A percentile compares a stretch with the other conserved stretches of the same genome.
Conservation (phyloP, 1,139 yeast genomes). For the Debaryomyces udenii region DNA sequence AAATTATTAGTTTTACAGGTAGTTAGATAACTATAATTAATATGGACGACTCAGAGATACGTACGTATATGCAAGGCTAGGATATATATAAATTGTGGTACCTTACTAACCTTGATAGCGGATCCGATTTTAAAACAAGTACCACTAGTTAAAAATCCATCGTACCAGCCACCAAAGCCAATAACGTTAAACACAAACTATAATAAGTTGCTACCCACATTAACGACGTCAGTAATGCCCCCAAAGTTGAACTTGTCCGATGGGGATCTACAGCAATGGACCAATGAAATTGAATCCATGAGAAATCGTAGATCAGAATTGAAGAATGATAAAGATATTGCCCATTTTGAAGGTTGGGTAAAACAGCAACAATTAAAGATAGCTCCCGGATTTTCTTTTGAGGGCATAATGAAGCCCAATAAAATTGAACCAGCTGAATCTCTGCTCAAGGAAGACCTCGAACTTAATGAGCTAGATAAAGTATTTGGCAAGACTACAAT, state of each 20-base stretch:
- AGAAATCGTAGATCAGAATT: constrained; percentile 17
- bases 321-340: constrained; percentile 18
- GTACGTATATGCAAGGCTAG: constrained; percentile 17
- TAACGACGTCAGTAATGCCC: constrained; percentile 39
- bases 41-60: constrained; percentile 26
- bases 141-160: constrained; percentile 61
- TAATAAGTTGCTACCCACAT: constrained; percentile 41
- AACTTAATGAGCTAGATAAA: constrained; percentile 31
- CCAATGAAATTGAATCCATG: constrained; percentile 25
- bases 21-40: background rate
- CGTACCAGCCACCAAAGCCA: constrained; percentile 59
- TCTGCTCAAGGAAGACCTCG: constrained; percentile 10
- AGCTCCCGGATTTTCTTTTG: constrained; percentile 47
- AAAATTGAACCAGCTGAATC: constrained; percentile 12
- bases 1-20: too few relatives aligned
- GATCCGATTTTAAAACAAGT: constrained; percentile 57
- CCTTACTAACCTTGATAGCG: constrained; percentile 31
- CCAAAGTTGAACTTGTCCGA: constrained; percentile 38
- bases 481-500: constrained; percentile 30
- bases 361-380: constrained; percentile 33
- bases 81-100: too few relatives aligned
- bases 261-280: constrained; percentile 35
- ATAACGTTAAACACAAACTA: constrained; percentile 57
- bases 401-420: constrained; percentile 39
- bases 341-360: constrained; percentile 38